Conservation (phyloP, 768 basidiomycete species). For the Auricularia sp. region DNA sequence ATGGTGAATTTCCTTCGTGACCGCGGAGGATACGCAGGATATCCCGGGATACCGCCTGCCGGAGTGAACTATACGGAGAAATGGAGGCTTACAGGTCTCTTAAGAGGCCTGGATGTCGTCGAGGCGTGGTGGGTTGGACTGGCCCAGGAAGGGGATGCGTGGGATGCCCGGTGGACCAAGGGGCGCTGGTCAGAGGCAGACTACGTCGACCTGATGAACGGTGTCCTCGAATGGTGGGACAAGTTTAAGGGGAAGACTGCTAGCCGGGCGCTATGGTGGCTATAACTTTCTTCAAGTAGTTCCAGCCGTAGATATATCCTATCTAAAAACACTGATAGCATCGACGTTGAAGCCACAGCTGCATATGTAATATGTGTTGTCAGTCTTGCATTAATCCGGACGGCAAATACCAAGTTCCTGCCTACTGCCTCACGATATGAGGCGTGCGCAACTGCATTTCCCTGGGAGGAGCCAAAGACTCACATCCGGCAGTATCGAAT, state of each 20-base stretch:
- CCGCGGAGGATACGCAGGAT: background rate
- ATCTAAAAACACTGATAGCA: no score
- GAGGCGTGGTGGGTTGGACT: background rate
- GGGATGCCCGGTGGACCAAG: background rate
- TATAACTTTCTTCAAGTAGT: background rate
- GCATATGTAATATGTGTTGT: no score
- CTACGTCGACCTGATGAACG: background rate
- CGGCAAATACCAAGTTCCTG: no score
- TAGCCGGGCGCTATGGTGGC: background rate
- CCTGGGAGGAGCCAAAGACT: no score
- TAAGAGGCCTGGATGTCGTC: background rate
- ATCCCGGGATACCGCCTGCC: background rate
- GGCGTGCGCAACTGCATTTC: no score
- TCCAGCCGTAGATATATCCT: no score
- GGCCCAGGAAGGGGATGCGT: background rate
- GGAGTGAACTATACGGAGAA: background rate
- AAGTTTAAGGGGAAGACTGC: background rate
- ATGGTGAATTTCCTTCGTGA: background rate
- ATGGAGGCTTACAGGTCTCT: background rate
- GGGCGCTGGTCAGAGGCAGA: background rate
- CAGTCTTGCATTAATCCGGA: no score
- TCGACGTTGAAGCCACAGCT: no score
- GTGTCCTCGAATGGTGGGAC: background rate
- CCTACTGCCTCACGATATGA: no score
- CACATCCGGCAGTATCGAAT: no score